These are phyloP conservation scores for Moniliophthora roreri DNA, from an alignment of 1,284 basidiomycete species.

Conservation along the genomic window DNA sequence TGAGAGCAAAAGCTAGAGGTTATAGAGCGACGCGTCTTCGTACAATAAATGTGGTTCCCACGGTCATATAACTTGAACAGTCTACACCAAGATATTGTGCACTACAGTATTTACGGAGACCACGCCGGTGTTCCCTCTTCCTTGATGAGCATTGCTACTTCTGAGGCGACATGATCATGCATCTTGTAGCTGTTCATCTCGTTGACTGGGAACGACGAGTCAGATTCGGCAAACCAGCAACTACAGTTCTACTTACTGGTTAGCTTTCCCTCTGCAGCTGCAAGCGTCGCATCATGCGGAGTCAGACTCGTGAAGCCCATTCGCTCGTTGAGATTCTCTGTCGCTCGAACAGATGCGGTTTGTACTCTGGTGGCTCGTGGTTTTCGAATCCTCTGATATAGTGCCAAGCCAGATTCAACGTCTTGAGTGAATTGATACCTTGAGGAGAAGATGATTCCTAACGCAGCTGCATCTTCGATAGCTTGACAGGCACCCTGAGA, in stretches of 20 bases:
- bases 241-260: conserved; percentile 21
- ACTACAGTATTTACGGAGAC: background rate
- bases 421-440: conserved; percentile 28
- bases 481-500: conserved; percentile 34
- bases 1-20: no score
- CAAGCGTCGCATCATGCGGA: conserved; percentile 25
- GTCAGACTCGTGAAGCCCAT: conserved; percentile 32
- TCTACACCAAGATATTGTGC: no score
- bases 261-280: conserved; percentile 26
- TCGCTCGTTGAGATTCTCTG: conserved; percentile 32
- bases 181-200: conserved; percentile 34
- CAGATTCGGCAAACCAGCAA: background rate
- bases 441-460: conserved; percentile 33
- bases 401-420: conserved; percentile 25
- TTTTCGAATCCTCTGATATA: conserved; percentile 32
- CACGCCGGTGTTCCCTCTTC: background rate
- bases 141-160: conserved; percentile 20
- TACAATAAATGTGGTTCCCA: no score
- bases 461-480: conserved; percentile 34
- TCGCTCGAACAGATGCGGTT: conserved; percentile 26
- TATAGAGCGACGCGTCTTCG: no score
- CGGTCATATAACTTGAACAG: no score
- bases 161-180: conserved; percentile 28
- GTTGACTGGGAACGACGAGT: conserved; percentile 20
- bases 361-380: conserved; percentile 32